Conservation (phyloP, 345 rosid genomes). For the Euphorbia tirucalli region DNA sequence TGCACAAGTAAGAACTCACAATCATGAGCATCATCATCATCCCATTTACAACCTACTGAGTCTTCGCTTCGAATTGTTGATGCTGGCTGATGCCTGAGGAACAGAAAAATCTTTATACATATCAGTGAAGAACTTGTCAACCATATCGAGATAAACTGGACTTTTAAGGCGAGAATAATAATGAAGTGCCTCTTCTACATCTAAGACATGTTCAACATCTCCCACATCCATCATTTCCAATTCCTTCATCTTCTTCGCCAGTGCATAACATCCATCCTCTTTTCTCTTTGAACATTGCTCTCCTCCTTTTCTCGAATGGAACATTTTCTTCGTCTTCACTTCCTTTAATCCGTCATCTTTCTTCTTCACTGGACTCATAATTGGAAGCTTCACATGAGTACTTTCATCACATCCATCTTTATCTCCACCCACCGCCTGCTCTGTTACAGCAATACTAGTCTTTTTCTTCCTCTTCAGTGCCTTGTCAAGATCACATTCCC, state of each 20-base stretch:
- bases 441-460: not conserved
- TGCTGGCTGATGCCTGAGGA: conserved; percentile 42
- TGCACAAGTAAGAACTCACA: conserved; percentile 23
- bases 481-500: conserved; percentile 37
- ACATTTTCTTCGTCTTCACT: conserved; percentile 30
- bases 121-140: conserved; percentile 74
- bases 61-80: conserved; percentile 46
- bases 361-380: conserved; percentile 28
- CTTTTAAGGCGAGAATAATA: conserved; percentile 79
- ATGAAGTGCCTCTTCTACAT: conserved; percentile 78
- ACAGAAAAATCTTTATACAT: conserved; percentile 71
- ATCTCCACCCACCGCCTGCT: conserved; percentile 23
- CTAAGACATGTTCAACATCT: conserved; percentile 70
- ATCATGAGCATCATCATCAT: not conserved
- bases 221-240: conserved; percentile 73
- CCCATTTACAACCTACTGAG: conserved; percentile 37
- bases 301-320: conserved; percentile 21
- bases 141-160: conserved; percentile 78
- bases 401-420: conserved; percentile 18
- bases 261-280: conserved; percentile 37
- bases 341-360: conserved; percentile 27
- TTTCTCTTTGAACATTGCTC: conserved; percentile 6
- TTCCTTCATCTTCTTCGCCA: conserved; percentile 82
- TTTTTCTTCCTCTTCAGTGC: conserved; percentile 28
- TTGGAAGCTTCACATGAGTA: conserved; percentile 14